Evolutionary conservation across 345 rosid genomes (phyloP).

Genomic region (Mercurialis annua): DNA sequence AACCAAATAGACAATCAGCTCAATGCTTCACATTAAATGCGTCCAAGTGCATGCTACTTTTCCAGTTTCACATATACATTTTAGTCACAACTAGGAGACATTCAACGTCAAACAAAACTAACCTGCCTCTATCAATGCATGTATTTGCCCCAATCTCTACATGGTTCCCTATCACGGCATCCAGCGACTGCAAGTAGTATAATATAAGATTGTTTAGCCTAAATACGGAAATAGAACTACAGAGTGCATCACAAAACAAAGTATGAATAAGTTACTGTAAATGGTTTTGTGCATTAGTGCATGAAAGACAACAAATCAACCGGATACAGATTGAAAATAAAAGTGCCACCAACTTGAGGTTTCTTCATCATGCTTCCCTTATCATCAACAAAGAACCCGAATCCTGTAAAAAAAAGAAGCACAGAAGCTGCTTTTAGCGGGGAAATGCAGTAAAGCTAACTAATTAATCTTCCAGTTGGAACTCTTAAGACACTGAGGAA

Average conservation of each 20-base stretch:
- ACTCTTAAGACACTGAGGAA: background rate
- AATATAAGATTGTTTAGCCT: slow-evolving; percentile 1
- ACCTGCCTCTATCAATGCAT: slow-evolving; percentile 93
- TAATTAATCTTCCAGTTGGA: too few species aligned
- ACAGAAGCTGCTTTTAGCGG: background rate
- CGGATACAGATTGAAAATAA: background rate
- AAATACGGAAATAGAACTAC: slow-evolving; percentile 9
- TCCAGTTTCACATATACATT: background rate
- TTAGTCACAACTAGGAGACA: background rate
- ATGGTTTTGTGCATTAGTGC: background rate
- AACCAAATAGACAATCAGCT: slow-evolving; percentile 12
- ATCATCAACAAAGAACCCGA: slow-evolving; percentile 74
- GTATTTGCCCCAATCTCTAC: slow-evolving; percentile 88
- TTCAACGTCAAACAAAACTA: slow-evolving; percentile 7
- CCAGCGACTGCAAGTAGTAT: slow-evolving; percentile 40
- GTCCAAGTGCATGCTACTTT: slow-evolving; percentile 2
- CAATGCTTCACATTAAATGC: slow-evolving; percentile 6
- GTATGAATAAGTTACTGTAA: too few species aligned
- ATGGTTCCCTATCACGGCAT: slow-evolving; percentile 59
- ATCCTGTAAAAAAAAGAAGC: slow-evolving; percentile 48
- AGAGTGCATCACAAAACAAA: background rate
- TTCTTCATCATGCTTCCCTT: slow-evolving; percentile 70
- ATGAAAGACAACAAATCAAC: background rate
- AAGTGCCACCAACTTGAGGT: slow-evolving; percentile 76
- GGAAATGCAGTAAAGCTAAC: background rate